phyloP scores from a whole-genome alignment of 768 basidiomycete species.

The Tulasnella sp. region DNA sequence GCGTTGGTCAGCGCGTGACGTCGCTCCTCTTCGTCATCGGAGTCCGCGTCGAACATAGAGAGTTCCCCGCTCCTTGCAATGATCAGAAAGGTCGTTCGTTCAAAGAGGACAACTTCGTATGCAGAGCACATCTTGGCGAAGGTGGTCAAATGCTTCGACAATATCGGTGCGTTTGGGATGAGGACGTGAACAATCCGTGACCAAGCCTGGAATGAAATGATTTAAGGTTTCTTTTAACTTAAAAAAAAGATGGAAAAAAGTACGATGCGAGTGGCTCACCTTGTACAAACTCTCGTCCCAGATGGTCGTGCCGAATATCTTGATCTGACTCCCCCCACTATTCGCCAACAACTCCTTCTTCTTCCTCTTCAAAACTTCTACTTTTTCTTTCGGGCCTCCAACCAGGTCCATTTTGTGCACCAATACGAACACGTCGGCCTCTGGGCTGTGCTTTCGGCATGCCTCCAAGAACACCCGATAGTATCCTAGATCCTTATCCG shows the following conservation, averaged over 20 bases:
- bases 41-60: conserved; percentile 15
- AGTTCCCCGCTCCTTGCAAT: conserved; percentile 44
- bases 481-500: conserved; percentile 70
- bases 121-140: conserved; percentile 82
- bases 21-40: conserved; percentile 16
- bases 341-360: conserved; percentile 58
- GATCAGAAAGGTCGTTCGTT: conserved; percentile 95
- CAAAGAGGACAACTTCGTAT: conserved; percentile 90
- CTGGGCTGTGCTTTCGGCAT: conserved; percentile 62
- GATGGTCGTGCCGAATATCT: conserved; percentile 88
- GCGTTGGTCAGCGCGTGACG: conserved; percentile 30
- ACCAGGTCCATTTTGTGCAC: conserved; percentile 99
- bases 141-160: conserved; percentile 75
- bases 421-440: conserved; percentile 77
- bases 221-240: background rate
- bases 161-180: conserved; percentile 86
- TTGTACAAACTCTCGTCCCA: conserved; percentile 96
- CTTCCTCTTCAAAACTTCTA: conserved; percentile 55
- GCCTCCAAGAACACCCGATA: conserved; percentile 86
- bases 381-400: conserved; percentile 39
- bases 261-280: conserved; percentile 34
- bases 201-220: conserved; percentile 98
- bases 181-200: conserved; percentile 93
- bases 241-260: no score
- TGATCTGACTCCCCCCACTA: conserved; percentile 48